Percentiles rank a stretch among this genome's conserved stretches.
Conservation (phyloP, 2,329 filamentous ascomycete genomes). For the Aspergillus tanneri region DNA sequence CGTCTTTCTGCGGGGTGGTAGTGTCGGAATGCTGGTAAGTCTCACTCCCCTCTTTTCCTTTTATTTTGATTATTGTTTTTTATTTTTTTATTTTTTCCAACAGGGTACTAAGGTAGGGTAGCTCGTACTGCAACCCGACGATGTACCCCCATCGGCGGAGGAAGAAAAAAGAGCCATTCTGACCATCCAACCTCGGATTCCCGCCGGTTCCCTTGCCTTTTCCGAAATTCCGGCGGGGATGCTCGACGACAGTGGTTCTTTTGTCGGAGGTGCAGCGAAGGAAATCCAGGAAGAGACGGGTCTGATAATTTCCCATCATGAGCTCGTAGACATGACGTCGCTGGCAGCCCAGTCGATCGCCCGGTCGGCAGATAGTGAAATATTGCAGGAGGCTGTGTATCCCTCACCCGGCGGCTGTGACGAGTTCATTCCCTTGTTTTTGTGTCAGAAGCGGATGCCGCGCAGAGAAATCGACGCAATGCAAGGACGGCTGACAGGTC, state of each 20-base stretch:
- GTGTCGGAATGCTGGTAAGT: constrained; percentile 57
- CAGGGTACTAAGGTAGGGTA: no score
- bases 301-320: constrained; percentile 49
- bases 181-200: constrained; percentile 58
- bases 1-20: constrained; percentile 59
- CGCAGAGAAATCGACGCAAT: constrained; percentile 50
- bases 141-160: constrained; percentile 43
- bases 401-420: constrained; percentile 57
- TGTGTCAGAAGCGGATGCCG: constrained; percentile 55
- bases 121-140: constrained; percentile 57
- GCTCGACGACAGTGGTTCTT: constrained; percentile 56
- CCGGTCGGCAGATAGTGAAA: constrained; percentile 28
- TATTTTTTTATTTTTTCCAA: no score
- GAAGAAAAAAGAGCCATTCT: constrained; percentile 51
- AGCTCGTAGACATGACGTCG: constrained; percentile 56
- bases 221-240: constrained; percentile 61
- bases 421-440: constrained; percentile 58
- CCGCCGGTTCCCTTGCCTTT: constrained; percentile 55
- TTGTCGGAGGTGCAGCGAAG: constrained; percentile 55
- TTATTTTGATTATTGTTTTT: neutral
- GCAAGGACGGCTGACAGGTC: constrained; percentile 55
- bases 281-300: constrained; percentile 60
- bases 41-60: neutral
- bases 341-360: constrained; percentile 41
- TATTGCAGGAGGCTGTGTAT: constrained; percentile 53